Evolutionary conservation across 1,284 basidiomycete species (phyloP), one percentile per base, ranked within the genome.

Genomic region (Sporisorium graminicola): DNA sequence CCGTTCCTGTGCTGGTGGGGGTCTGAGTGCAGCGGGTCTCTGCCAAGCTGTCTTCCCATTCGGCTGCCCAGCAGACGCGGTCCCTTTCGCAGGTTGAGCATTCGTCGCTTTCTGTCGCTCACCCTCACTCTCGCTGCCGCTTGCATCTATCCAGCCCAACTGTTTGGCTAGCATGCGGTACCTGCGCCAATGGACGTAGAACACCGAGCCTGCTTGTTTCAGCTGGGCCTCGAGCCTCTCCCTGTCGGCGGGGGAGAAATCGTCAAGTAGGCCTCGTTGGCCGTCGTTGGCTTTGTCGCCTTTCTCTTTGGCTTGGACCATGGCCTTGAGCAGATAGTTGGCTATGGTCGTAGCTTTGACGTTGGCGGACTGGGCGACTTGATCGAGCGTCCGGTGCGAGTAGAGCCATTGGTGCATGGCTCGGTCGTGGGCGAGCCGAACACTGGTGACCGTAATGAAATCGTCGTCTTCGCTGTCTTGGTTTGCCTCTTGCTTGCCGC

Each of bases 391-490:
- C 4, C 54, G 57, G 7, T 37, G 12, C 4, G 58, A 61, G 37
- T 76, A 65, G 22, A 63, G 57, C 70, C 70, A 79, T n/a, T 31
- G 37, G 5, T 64, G 31, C 54, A 65, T 58, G 1, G 70, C 67
- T 6, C 67, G 66, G 6, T 74, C 53, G 44, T 70, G 77, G 5
- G 77, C 67, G 9, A 65, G 56, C 16, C 52, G 22, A 7, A 68
- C 65, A 0, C 40, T 33, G 13, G 60, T 66, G 26, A 70, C 56
- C 10, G 50, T 55, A n/a, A 65, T 16, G 12, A 20, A 52, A 4
- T 65, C 73, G 50, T 71, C 64, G 47, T 63, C 54, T 40, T 47
- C 52, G 49, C 43, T 49, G 18, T 49, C 33, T 18, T 14, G 18
- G 26, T 14, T 14, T 8, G 16, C 18, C 18, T 18, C 14, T 2